Conservation (phyloP, 2,329 filamentous ascomycete species). For the Ilyonectria mors-panacis region DNA sequence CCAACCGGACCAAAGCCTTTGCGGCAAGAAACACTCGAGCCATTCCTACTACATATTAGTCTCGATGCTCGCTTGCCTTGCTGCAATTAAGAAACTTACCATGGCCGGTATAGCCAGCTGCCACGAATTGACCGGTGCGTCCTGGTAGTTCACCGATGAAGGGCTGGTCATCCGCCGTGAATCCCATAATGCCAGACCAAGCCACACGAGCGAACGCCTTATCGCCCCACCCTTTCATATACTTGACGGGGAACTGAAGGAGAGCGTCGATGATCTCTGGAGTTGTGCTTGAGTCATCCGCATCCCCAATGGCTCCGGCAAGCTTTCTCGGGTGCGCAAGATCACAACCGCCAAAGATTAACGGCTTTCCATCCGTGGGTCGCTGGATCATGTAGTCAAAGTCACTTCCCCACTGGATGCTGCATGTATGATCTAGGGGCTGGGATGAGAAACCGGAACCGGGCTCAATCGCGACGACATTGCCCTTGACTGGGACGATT, state of each 20-base stretch:
- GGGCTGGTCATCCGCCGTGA: constrained; percentile 1
- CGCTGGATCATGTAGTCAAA: constrained; percentile 15
- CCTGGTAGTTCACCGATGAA: constrained; percentile 1
- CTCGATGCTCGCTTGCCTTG: background rate
- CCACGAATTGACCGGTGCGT: background rate
- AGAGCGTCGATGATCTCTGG: constrained; percentile 9
- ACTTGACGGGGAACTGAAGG: background rate
- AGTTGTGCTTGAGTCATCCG: constrained; percentile 1
- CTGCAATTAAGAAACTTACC: background rate
- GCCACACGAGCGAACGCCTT: background rate
- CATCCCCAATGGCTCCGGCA: background rate
- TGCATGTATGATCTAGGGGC: background rate
- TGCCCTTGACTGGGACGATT: constrained; percentile 7
- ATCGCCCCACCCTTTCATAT: background rate
- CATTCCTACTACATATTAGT: background rate
- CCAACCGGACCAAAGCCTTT: background rate
- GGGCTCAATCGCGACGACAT: background rate
- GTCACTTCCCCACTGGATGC: background rate
- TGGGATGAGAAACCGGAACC: background rate
- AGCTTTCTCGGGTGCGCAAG: background rate
- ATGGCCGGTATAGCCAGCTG: constrained; percentile 4
- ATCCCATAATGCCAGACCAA: constrained; percentile 12
- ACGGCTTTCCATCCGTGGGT: constrained; percentile 1
- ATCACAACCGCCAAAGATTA: constrained; percentile 3
- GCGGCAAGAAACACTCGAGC: background rate